A percentile compares a stretch with the other conserved stretches of the same genome.
These are phyloP conservation scores for Aspergillus hortae DNA, from an alignment of 2,329 filamentous ascomycete genomes.

Conservation along the genomic window DNA sequence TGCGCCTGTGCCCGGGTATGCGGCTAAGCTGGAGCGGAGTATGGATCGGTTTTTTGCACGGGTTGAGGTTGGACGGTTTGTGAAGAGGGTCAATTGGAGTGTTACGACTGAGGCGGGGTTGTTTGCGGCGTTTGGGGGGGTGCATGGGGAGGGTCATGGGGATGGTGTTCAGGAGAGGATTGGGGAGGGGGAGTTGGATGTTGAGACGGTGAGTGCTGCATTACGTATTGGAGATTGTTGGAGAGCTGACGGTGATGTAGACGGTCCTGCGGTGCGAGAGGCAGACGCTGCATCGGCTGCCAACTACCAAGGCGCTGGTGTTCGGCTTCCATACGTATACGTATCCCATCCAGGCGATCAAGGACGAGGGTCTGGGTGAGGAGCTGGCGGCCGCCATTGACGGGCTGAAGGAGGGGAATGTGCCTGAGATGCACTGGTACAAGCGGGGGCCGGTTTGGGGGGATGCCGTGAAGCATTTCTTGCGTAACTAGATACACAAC, in stretches of 20 bases:
- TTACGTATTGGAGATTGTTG: no score
- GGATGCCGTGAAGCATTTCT: conserved; percentile 50
- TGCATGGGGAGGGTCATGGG: conserved; percentile 1
- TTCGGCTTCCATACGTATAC: conserved; percentile 63
- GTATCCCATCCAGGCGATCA: conserved; percentile 54
- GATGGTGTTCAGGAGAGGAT: conserved; percentile 13
- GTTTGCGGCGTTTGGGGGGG: conserved; percentile 35
- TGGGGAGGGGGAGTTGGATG: conserved; percentile 38
- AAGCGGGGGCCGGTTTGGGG: conserved; percentile 58
- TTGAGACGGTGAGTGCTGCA: conserved; percentile 38
- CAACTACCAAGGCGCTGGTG: conserved; percentile 51
- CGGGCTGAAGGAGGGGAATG: conserved; percentile 55
- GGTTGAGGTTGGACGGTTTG: conserved; percentile 52
- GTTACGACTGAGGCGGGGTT: conserved; percentile 38
- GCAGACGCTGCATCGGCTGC: conserved; percentile 60
- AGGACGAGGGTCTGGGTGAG: conserved; percentile 54
- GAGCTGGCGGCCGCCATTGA: conserved; percentile 57
- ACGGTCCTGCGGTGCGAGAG: conserved; percentile 55
- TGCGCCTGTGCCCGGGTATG: conserved; percentile 56
- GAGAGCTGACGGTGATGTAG: neutral
- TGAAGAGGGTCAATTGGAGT: conserved; percentile 54
- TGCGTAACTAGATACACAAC: conserved; percentile 24
- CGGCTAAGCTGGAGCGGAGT: conserved; percentile 51
- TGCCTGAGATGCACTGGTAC: conserved; percentile 57
- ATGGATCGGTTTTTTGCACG: conserved; percentile 62